Conservation (phyloP, 225 moss, liverwort and hornwort genomes). For the Bryoerythrophyllum caledonicum region DNA sequence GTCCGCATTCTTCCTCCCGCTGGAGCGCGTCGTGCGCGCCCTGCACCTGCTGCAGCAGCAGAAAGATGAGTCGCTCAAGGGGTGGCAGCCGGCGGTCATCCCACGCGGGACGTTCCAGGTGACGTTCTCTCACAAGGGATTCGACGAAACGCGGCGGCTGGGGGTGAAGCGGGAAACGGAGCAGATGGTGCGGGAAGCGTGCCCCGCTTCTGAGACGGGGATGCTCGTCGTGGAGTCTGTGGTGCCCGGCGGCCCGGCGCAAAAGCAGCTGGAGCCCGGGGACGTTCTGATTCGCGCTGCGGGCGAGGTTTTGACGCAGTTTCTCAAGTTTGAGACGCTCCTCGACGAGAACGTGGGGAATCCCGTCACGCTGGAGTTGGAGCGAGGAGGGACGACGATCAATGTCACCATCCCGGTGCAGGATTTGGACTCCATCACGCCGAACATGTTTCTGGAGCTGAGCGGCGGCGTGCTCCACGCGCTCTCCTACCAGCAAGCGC, state of each 20-base stretch:
- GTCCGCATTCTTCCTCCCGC: conserved; percentile 79
- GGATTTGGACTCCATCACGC: conserved; percentile 83
- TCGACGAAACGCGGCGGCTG: conserved; percentile 75
- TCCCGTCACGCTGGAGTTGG: conserved; percentile 59
- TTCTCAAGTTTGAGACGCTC: conserved; percentile 69
- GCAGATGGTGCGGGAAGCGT: conserved; percentile 75
- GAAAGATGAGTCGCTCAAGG: conserved; percentile 44
- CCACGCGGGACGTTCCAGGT: conserved; percentile 78
- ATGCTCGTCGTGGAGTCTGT: conserved; percentile 94
- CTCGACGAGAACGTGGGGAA: conserved; percentile 75
- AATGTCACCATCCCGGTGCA: conserved; percentile 63
- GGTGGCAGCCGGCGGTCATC: conserved; percentile 61
- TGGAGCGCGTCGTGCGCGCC: conserved; percentile 85
- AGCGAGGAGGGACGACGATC: conserved; percentile 71
- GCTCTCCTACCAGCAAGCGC: conserved; percentile 88
- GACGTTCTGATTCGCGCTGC: conserved; percentile 72
- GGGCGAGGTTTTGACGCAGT: conserved; percentile 79
- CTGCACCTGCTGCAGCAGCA: conserved; percentile 51
- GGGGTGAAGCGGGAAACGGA: conserved; percentile 76
- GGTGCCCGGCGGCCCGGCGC: conserved; percentile 76
- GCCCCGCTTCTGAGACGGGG: conserved; percentile 68
- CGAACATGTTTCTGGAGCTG: conserved; percentile 73
- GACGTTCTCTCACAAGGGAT: conserved; percentile 86
- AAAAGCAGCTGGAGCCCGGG: conserved; percentile 77
- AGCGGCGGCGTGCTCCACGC: conserved; percentile 87